Base-by-base conservation (phyloP, 106 monocot species). In the Narthecium ossifragum region DNA sequence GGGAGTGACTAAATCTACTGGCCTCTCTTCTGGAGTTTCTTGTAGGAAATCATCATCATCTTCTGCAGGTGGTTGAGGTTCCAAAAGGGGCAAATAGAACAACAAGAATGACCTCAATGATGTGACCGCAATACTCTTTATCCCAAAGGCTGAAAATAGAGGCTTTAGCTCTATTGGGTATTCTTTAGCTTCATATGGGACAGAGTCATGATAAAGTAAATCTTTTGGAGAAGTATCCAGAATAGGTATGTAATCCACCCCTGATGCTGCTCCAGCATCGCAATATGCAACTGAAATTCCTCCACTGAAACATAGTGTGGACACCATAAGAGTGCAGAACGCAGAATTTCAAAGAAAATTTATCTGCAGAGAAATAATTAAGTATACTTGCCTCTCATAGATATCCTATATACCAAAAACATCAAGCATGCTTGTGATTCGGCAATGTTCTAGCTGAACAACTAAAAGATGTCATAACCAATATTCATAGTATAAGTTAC, bases 41-140 rank as follows among this genome's bases (percentile, higher is more conserved):
- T 73, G 48, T 52, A 40, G 51, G 36, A 73, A 25, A 75, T 86
- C 94, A 62, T 83, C 89, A 31, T 86, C 86, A 32, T 80, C 89
- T 60, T 78, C 80, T 11, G 37, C 20, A 34, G 77, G 67, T 26
- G 63, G 55, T 2, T 38, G 77, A 68, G 84, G 73, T 70, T 93
- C 88, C 62, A 96, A 55, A 58, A 96, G 86, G 31, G 94, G 94
- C 59, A 96, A 75, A 81, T 86, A 96, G 36, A 77, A 90, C 64
- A 83, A 46, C 24, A 96, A 70, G 32, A 96, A 78, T 34, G 94
- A 96, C 71, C 90, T 86, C 54, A 90, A 26, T 6, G 94, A 86
- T 38, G 83, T 86, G 55, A 84, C 55, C 50, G 71, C 78, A 58
- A 96, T 66, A 59, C 76, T 49, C 62, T 78, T 96, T 22, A 78